Conservation (phyloP, 768 basidiomycete species). For the Phlegmacium glaucopus region DNA sequence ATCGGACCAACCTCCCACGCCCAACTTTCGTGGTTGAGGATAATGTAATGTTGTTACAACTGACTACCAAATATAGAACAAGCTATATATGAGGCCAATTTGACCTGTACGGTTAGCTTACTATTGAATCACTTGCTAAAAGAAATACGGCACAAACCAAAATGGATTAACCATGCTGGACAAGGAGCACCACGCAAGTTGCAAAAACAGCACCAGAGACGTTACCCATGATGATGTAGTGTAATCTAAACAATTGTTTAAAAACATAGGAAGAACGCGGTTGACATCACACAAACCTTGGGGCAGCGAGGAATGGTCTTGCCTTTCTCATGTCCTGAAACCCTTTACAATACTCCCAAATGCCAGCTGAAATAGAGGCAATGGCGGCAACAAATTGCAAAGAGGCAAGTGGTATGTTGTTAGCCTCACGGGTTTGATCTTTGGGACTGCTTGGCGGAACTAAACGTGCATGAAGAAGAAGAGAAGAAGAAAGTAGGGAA, state of each 20-base stretch:
- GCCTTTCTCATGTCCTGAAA: conserved; percentile 45
- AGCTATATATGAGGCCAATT: too few relatives aligned
- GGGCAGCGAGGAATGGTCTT: conserved; percentile 50
- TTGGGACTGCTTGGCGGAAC: too few relatives aligned
- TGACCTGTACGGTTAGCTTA: too few relatives aligned
- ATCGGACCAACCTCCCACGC: too few relatives aligned
- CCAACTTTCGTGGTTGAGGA: too few relatives aligned
- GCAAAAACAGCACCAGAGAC: conserved; percentile 47
- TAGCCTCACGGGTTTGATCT: conserved; percentile 9
- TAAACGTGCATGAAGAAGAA: not conserved
- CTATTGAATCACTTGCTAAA: too few relatives aligned
- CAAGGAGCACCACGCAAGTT: conserved; percentile 49
- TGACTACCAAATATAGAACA: too few relatives aligned
- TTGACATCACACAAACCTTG: conserved; percentile 39
- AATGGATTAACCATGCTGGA: too few relatives aligned
- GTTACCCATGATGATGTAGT: conserved; percentile 5
- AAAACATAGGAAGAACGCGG: not conserved
- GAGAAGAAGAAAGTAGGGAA: conserved; percentile 30
- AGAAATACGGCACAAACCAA: too few relatives aligned
- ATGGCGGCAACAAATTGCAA: conserved; percentile 54
- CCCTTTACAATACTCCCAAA: conserved; percentile 37
- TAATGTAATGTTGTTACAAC: too few relatives aligned
- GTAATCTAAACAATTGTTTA: too few relatives aligned
- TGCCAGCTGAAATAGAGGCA: conserved; percentile 50
- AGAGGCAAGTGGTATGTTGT: conserved; percentile 42